These are phyloP conservation scores for Eremothecium coryli DNA, from an alignment of 1,139 yeast species.

Conservation along the genomic window DNA sequence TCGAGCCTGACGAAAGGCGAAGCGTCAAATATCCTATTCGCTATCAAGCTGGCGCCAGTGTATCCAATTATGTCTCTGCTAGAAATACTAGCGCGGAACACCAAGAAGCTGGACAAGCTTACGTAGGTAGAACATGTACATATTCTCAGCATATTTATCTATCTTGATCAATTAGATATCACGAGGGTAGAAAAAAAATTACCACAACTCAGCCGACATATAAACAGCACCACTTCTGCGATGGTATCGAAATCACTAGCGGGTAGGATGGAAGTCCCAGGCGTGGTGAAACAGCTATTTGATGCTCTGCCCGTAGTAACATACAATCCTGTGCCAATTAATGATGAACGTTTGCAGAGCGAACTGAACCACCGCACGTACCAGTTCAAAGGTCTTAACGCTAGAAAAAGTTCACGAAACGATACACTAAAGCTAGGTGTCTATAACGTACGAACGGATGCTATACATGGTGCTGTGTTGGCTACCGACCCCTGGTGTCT, in stretches of 20 bases:
- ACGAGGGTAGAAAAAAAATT: too few relatives aligned
- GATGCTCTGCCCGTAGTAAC: constrained; percentile 17
- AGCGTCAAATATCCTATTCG: constrained; percentile 43
- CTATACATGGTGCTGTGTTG: constrained; percentile 9
- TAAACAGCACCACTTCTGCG: too few relatives aligned
- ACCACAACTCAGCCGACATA: too few relatives aligned
- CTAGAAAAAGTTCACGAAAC: constrained; percentile 9
- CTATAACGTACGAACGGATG: constrained; percentile 14
- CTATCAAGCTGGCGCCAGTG: constrained; percentile 27
- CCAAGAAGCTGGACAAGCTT: background rate
- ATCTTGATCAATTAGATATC: too few relatives aligned
- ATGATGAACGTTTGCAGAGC: constrained; percentile 13
- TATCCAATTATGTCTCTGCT: constrained; percentile 22
- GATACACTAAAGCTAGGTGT: constrained; percentile 19
- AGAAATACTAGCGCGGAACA: constrained; percentile 9
- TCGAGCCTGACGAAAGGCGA: constrained; percentile 29
- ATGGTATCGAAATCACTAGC: background rate
- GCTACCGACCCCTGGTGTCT: constrained; percentile 23
- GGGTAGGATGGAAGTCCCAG: constrained; percentile 11
- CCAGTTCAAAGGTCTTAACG: constrained; percentile 13
- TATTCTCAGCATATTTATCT: too few relatives aligned
- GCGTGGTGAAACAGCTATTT: constrained; percentile 16
- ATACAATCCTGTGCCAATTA: constrained; percentile 12
- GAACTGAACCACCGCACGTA: constrained; percentile 12
- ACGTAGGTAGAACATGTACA: too few relatives aligned